phyloP scores from a whole-genome alignment of 352 stramenopile genomes.

The Globisporangium sylvaticum region DNA sequence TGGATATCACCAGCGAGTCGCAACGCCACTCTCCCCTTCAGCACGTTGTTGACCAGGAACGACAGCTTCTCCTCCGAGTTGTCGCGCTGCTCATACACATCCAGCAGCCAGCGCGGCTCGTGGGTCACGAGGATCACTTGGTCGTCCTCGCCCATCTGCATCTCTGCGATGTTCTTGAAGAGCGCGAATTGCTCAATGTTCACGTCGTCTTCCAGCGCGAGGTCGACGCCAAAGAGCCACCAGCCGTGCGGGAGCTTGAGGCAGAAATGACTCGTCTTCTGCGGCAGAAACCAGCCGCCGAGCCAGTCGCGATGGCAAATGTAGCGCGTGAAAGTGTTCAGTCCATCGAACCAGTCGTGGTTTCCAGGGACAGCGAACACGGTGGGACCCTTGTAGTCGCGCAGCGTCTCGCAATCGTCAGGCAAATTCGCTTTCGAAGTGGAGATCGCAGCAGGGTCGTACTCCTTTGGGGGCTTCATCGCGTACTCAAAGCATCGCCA shows the following conservation, averaged over 20 bases:
- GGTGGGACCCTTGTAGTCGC: conserved; percentile 66
- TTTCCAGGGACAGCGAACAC: conserved; percentile 88
- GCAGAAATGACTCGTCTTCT: conserved; percentile 91
- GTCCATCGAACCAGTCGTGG: conserved; percentile 93
- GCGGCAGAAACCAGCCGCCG: conserved; percentile 89
- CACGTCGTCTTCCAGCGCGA: conserved; percentile 91
- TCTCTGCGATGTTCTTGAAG: conserved; percentile 82
- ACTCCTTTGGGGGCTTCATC: conserved; percentile 85
- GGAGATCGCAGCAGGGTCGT: conserved; percentile 87
- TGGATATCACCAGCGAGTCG: conserved; percentile 91
- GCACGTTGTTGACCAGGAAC: conserved; percentile 67
- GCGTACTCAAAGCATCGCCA: conserved; percentile 93
- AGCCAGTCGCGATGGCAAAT: conserved; percentile 91
- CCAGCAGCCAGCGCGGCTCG: conserved; percentile 89
- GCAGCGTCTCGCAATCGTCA: conserved; percentile 36
- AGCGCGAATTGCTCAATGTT: conserved; percentile 92
- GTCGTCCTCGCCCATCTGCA: conserved; percentile 76
- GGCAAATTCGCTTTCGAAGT: conserved; percentile 70
- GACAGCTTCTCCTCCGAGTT: conserved; percentile 75
- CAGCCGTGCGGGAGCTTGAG: conserved; percentile 88
- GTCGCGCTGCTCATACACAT: conserved; percentile 79
- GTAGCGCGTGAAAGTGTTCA: conserved; percentile 91
- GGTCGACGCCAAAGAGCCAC: conserved; percentile 91
- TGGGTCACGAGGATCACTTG: conserved; percentile 91
- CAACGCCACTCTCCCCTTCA: conserved; percentile 70